These are phyloP conservation scores for Globisporangium spinosum DNA, from an alignment of 352 stramenopile species.

Conservation along the genomic window DNA sequence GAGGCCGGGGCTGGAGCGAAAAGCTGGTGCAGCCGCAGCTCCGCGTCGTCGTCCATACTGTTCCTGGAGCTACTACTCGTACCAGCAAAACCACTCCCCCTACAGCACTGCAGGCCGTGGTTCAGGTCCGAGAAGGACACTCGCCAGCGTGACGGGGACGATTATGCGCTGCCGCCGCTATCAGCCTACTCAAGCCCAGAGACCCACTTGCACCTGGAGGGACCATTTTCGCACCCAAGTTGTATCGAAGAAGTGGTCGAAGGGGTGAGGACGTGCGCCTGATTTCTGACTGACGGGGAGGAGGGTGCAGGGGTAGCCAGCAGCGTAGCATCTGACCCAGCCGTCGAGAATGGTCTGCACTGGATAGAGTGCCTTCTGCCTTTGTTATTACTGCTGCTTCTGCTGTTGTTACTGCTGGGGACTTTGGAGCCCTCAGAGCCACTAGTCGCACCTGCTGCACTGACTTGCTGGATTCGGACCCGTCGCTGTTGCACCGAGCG, in stretches of 20 bases:
- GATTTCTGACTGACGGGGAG: slow-evolving; percentile 30
- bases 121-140: slow-evolving; percentile 63
- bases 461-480: slow-evolving; percentile 19
- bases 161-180: slow-evolving; percentile 21
- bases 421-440: not conserved
- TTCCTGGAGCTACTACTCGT: slow-evolving; percentile 3
- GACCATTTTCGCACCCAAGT: slow-evolving; percentile 57
- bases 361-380: not conserved
- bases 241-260: slow-evolving; percentile 8
- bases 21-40: slow-evolving; percentile 10
- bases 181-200: slow-evolving; percentile 52
- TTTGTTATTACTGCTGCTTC: not conserved
- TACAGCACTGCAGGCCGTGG: slow-evolving; percentile 51
- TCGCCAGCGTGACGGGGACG: slow-evolving; percentile 37
- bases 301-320: not conserved
- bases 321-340: not conserved
- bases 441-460: not conserved
- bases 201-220: slow-evolving; percentile 58
- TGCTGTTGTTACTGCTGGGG: not conserved
- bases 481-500: slow-evolving; percentile 43
- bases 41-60: not conserved
- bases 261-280: not conserved
- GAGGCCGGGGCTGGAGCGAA: slow-evolving; percentile 3
- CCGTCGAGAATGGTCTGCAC: not conserved
- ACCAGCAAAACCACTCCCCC: slow-evolving; percentile 12